These are phyloP conservation scores for Astrothelium macrocarpum DNA, from an alignment of 495 filamentous ascomycete genomes.

Conservation along the genomic window DNA sequence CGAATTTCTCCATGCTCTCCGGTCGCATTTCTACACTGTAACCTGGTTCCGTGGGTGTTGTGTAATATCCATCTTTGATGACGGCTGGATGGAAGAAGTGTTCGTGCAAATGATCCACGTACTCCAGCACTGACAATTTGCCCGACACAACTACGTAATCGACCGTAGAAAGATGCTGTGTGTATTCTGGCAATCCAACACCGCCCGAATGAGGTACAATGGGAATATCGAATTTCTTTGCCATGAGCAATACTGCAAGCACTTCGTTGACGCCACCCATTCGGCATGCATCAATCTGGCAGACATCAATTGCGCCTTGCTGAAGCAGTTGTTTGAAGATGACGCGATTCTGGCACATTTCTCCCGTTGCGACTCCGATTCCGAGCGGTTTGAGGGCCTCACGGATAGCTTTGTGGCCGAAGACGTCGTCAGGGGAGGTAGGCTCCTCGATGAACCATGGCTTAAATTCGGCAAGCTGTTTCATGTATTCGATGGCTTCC, in stretches of 20 bases:
- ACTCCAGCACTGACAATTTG: constrained; percentile 74
- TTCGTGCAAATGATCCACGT: constrained; percentile 89
- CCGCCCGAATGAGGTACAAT: constrained; percentile 85
- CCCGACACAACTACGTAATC: constrained; percentile 86
- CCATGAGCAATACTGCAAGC: constrained; percentile 80
- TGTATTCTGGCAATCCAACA: constrained; percentile 88
- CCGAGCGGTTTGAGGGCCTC: constrained; percentile 64
- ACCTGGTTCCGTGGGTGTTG: constrained; percentile 69
- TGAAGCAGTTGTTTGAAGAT: constrained; percentile 88
- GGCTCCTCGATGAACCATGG: constrained; percentile 98
- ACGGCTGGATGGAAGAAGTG: constrained; percentile 76
- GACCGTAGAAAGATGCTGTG: constrained; percentile 86
- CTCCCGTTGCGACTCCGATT: constrained; percentile 83
- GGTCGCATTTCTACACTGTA: constrained; percentile 91
- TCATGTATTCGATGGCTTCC: constrained; percentile 84
- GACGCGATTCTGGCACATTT: constrained; percentile 95
- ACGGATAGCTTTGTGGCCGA: constrained; percentile 76
- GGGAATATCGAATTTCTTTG: constrained; percentile 73
- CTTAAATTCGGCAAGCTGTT: constrained; percentile 68
- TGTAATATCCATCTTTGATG: constrained; percentile 79
- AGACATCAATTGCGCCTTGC: constrained; percentile 70
- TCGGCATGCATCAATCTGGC: constrained; percentile 86
- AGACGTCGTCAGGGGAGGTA: constrained; percentile 86
- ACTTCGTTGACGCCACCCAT: constrained; percentile 91
- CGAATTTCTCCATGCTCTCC: constrained; percentile 70